These are phyloP conservation scores for Alternaria sp. DNA, from an alignment of 2,329 filamentous ascomycete species.

Conservation along the genomic window DNA sequence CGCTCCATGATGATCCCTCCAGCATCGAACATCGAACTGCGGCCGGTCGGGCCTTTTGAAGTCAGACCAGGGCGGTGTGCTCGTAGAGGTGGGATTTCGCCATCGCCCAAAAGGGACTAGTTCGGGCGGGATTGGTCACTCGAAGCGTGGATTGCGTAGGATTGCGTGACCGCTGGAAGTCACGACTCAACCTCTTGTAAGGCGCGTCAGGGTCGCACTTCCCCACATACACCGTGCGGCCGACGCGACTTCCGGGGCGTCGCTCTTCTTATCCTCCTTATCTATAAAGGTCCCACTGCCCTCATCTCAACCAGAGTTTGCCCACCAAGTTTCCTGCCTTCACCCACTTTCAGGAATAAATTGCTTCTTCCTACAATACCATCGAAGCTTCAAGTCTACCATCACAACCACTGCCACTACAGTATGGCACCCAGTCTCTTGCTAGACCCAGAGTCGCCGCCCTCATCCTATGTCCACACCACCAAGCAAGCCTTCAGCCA, in stretches of 20 bases:
- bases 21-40: neutral
- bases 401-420: neutral
- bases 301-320: slow-evolving; percentile 13
- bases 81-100: neutral
- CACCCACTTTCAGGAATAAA: neutral
- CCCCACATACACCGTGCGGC: slow-evolving; percentile 28
- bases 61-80: slow-evolving; percentile 5
- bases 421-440: slow-evolving; percentile 42
- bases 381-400: neutral
- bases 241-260: slow-evolving; percentile 7
- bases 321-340: neutral
- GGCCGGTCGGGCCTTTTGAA: slow-evolving; percentile 4
- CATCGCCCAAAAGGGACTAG: slow-evolving; percentile 7
- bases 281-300: slow-evolving; percentile 21
- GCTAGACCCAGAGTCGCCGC: slow-evolving; percentile 31
- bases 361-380: neutral
- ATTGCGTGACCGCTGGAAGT: slow-evolving; percentile 16
- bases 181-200: slow-evolving; percentile 9
- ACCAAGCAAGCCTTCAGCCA: slow-evolving; percentile 24
- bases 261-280: slow-evolving; percentile 1
- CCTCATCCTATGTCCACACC: slow-evolving; percentile 17
- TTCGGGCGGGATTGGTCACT: neutral
- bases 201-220: slow-evolving; percentile 11
- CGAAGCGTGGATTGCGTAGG: slow-evolving; percentile 11
- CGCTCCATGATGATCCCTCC: neutral